Base-by-base conservation (phyloP, 2,329 filamentous ascomycete species). In the Venturia nashicola region DNA sequence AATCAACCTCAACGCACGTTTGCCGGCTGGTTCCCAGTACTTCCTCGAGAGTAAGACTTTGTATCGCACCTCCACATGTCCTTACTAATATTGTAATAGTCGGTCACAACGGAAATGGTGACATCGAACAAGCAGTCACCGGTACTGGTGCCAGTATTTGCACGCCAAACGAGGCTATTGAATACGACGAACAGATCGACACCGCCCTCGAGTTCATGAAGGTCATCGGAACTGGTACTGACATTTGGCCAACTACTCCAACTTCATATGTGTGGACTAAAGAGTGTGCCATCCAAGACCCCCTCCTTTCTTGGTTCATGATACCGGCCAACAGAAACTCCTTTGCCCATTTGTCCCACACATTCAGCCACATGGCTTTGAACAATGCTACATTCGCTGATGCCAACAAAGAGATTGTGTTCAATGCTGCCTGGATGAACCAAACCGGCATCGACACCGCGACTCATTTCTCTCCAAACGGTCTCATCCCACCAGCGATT, bases 81-180 rank as follows among this genome's bases (percentile, higher is more conserved):
- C 46, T 51, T 27, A 6, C 46, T 51, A 16, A 51, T n/a, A 12
- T 14, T 20, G 3, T 14, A 20, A 51, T 9, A 51, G 46, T 83
- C 51, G 81, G 78, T 7, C 80, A 83, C 73, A 84, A 84, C 64
- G 79, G 79, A n/a, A 82, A 82, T 62, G 79, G 79, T 23, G 80
- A 80, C 67, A 78, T 82, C 61, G 76, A 79, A 61, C 67, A 71
- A 20, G 67, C 74, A 23, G 39, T 60, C 48, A 44, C 16, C 20
- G 68, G 70, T 9, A 48, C 74, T 70, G 27, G 75, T 76, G 59
- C 23, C 8, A 32, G 5, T 23, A 46, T 51, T 14, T 62, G 46
- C 44, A 27, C 23, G 23, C 54, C 61, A 34, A 34, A 32, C 23
- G 27, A 34, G 36, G 20, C 36, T 1, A 59, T 59, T 20, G 46